Evolutionary conservation across 805 yeast genomes (phyloP).

Genomic region (Candida corydali): DNA sequence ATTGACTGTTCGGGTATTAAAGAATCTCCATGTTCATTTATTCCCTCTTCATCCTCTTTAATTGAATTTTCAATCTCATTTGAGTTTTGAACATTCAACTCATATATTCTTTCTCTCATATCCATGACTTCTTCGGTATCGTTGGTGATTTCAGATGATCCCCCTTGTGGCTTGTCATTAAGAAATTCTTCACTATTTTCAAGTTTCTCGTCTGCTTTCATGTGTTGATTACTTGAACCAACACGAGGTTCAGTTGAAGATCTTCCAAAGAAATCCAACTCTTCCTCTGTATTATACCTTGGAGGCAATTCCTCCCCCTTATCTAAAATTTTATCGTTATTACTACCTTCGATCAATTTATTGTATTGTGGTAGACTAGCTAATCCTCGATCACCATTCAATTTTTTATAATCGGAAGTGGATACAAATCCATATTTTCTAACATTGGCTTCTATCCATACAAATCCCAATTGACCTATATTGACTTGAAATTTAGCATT

Average conservation of each 20-base stretch:
- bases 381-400: conserved; percentile 36
- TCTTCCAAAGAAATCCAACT: conserved; percentile 58
- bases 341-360: conserved; percentile 21
- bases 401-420: conserved; percentile 34
- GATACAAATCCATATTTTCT: conserved; percentile 55
- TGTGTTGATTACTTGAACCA: conserved; percentile 27
- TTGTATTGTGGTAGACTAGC: conserved; percentile 41
- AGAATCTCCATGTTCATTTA: neutral
- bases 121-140: conserved; percentile 36
- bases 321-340: conserved; percentile 54
- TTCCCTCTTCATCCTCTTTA: conserved; percentile 3
- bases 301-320: conserved; percentile 76
- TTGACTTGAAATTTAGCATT: conserved; percentile 41
- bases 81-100: conserved; percentile 15
- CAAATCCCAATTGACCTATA: conserved; percentile 43
- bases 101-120: conserved; percentile 28
- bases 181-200: conserved; percentile 10
- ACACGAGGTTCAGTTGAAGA: conserved; percentile 16
- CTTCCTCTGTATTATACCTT: conserved; percentile 53
- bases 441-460: conserved; percentile 49
- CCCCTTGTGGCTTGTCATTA: conserved; percentile 6
- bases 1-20: neutral
- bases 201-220: conserved; percentile 9
- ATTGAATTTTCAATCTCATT: conserved; percentile 1
- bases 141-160: conserved; percentile 18